These are phyloP conservation scores for Platismatia glauca DNA, from an alignment of 495 filamentous ascomycete genomes.

Conservation along the genomic window DNA sequence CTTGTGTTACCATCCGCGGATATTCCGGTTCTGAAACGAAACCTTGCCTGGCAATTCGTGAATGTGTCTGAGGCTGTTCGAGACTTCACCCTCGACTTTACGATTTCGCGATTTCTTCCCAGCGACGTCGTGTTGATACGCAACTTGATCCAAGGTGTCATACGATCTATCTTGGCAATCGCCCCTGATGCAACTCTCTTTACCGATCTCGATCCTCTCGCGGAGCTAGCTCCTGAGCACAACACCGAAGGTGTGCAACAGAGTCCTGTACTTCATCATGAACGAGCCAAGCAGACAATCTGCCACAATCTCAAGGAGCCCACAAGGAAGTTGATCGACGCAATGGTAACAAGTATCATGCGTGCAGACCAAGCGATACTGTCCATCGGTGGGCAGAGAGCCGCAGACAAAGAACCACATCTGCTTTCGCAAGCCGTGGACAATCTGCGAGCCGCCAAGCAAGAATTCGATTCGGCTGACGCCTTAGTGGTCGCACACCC, in stretches of 20 bases:
- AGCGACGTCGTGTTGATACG: constrained; percentile 39
- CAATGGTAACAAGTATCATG: constrained; percentile 35
- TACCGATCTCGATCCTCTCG: constrained; percentile 9
- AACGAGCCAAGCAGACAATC: constrained; percentile 30
- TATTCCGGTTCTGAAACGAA: constrained; percentile 29
- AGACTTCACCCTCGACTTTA: constrained; percentile 47
- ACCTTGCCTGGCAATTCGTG: constrained; percentile 41
- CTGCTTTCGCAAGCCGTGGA: constrained; percentile 10
- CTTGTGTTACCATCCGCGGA: constrained; percentile 37
- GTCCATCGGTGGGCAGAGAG: constrained; percentile 33
- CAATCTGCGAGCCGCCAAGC: constrained; percentile 29
- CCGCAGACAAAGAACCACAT: constrained; percentile 23
- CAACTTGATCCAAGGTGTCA: constrained; percentile 45
- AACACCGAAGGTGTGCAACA: constrained; percentile 6
- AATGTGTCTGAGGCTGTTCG: constrained; percentile 46
- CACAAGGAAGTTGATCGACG: constrained; percentile 35
- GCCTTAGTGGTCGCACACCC: constrained; percentile 27
- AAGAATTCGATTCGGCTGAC: constrained; percentile 35
- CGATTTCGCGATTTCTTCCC: constrained; percentile 40
- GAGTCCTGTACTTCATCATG: constrained; percentile 23
- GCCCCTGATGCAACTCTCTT: constrained; percentile 39
- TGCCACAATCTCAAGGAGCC: constrained; percentile 37
- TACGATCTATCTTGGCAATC: constrained; percentile 38
- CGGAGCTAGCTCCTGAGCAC: neutral
- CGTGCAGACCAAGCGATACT: constrained; percentile 41